phyloP scores from a whole-genome alignment of 1,139 yeast genomes.

The Kodamaea sp. region DNA sequence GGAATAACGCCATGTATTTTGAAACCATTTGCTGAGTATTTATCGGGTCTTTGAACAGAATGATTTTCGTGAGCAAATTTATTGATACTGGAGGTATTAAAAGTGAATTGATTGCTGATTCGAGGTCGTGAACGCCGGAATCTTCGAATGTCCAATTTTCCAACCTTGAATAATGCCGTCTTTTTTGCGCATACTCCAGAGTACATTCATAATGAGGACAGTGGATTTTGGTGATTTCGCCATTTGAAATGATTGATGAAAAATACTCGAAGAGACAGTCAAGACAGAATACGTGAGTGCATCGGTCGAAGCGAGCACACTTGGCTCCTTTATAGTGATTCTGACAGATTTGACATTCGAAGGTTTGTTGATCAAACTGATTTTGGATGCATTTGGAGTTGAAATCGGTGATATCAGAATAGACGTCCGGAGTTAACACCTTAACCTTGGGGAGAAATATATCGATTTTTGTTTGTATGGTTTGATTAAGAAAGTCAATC shows the following conservation, averaged over 20 bases:
- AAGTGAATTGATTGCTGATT: slow-evolving; percentile 16
- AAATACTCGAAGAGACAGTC: slow-evolving; percentile 49
- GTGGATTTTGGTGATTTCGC: slow-evolving; percentile 51
- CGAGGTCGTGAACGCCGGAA: slow-evolving; percentile 3
- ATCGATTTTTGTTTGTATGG: too few relatives aligned
- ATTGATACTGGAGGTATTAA: slow-evolving; percentile 38
- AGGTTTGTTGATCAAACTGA: slow-evolving; percentile 39
- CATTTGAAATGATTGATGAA: slow-evolving; percentile 42
- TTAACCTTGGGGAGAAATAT: too few relatives aligned
- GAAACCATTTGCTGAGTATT: slow-evolving; percentile 24
- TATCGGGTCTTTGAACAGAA: slow-evolving; percentile 14
- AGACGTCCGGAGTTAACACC: slow-evolving; percentile 5
- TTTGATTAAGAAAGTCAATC: slow-evolving; percentile 40
- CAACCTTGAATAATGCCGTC: slow-evolving; percentile 22
- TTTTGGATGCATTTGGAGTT: slow-evolving; percentile 20
- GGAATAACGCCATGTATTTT: slow-evolving; percentile 38
- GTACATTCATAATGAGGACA: slow-evolving; percentile 58
- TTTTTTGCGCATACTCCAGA: slow-evolving; percentile 17
- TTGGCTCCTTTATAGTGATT: slow-evolving; percentile 45
- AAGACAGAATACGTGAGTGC: slow-evolving; percentile 55
- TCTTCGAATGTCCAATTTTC: slow-evolving; percentile 13
- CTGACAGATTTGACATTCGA: slow-evolving; percentile 60
- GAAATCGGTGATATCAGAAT: slow-evolving; percentile 13
- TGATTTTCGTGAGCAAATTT: slow-evolving; percentile 26
- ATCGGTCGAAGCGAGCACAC: slow-evolving; percentile 41